Conservation (phyloP, 1,284 basidiomycete genomes). For the Cryptococcus sp. region DNA sequence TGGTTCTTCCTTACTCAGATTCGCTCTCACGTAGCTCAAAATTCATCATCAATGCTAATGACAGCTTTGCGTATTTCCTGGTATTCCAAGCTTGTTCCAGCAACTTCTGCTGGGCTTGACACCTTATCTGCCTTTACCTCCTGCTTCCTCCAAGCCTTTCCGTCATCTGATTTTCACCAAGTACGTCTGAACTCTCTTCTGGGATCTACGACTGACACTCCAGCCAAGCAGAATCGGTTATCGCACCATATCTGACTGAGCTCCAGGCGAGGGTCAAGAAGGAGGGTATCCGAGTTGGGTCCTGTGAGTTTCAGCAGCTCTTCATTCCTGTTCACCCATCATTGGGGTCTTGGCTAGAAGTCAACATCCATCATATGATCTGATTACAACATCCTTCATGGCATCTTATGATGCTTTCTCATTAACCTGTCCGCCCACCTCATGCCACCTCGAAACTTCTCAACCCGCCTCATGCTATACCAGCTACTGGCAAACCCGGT, state of each 20-base stretch:
- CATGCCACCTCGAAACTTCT: not conserved
- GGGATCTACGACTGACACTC: not conserved
- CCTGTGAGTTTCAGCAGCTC: conserved; percentile 49
- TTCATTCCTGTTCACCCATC: too few relatives aligned
- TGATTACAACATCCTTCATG: too few relatives aligned
- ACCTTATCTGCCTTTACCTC: conserved; percentile 70
- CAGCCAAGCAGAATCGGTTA: conserved; percentile 77
- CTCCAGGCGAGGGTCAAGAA: conserved; percentile 69
- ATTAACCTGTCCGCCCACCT: too few relatives aligned
- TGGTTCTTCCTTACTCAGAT: not conserved
- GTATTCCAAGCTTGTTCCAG: conserved; percentile 81
- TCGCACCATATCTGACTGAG: conserved; percentile 78
- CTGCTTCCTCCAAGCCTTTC: conserved; percentile 62
- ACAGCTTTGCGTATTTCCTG: conserved; percentile 76
- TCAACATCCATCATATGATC: too few relatives aligned
- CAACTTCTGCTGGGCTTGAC: conserved; percentile 68
- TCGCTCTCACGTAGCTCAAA: not conserved
- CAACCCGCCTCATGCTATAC: too few relatives aligned
- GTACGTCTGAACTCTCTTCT: conserved; percentile 50
- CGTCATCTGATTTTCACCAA: conserved; percentile 72
- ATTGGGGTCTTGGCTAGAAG: too few relatives aligned
- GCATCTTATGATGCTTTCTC: too few relatives aligned
- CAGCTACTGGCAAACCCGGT: too few relatives aligned
- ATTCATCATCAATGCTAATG: conserved; percentile 3
- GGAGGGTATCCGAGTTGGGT: conserved; percentile 77